Evolutionary conservation across 805 yeast genomes (phyloP), one percentile per base, ranked within the genome.

Genomic region (Lachancea meyersii): DNA sequence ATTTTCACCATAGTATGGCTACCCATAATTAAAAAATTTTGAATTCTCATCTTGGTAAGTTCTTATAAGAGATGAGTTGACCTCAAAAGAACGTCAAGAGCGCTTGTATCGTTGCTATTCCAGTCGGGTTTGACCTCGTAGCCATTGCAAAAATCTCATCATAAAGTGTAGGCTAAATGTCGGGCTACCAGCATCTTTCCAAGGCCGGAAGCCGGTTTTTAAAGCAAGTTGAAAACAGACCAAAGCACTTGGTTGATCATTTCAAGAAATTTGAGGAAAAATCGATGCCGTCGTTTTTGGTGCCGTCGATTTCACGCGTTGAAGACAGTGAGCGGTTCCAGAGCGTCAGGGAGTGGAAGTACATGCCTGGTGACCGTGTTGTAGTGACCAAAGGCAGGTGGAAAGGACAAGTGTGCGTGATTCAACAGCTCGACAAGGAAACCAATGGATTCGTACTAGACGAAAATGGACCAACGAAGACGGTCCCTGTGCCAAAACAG

Each of bases 331-430:
- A 63, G n/a, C 39, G 45, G 18, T 64, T 56, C 20, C 72, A 72
- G 51, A 66, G 68, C 13, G 70, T 65, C 34, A 67, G 70, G 46
- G 73, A 82, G 35, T 73, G 83, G 69, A 80, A 77, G 36, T 79
- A 77, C 49, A 69, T 80, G 35, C 78, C 77, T 18, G 95, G 95
- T 17, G 96, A 86, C 64, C 69, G 82, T 47, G 95, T 85, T 2
- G 75, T 86, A 57, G 71, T 87, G 20, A 69, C 77, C 21, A 73
- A 72, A 40, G 97, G 97, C 16, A 70, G 73, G 36, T 73, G 76
- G 55, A 77, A 77, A 55, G 95, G 96, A n/a, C 79, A 76, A 21
- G 72, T 88, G 11, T 79, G 91, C 7, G 76, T 76, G 43, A 75
- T 91, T 9, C 71, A 74, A 46, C 76, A 77, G 45, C 77, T 79